Base-by-base conservation (phyloP, 1,284 basidiomycete species). In the Vanrija sp. region DNA sequence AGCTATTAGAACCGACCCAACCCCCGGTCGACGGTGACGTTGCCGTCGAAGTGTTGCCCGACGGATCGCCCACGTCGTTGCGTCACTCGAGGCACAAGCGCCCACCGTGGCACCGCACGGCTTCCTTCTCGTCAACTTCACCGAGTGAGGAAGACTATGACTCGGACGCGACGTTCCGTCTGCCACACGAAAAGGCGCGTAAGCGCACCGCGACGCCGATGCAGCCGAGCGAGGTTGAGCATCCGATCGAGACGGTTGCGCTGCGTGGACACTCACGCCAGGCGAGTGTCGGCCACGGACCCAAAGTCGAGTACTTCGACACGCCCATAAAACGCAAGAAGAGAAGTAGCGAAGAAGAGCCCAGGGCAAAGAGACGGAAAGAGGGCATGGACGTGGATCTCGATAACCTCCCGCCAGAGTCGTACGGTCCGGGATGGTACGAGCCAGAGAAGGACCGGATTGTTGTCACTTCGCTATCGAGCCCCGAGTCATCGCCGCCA, bases 381-480 rank as follows among this genome's bases (percentile, higher is more conserved):
- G 51, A 40, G 19, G 46, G 38, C 21, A 63, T 63, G 50, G 70
- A 71, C 47, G 49, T 65, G 38, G 68, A 71, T 28, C 65, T 65
- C 55, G 54, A 54, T 16, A 19, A 21, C 15, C 50, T 52, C 38
- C 55, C 51, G 4, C 38, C 46, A 12, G 45, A 34, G 14, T 34
- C 26, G 9, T 50, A 42, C 14, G 61, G 61, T 0, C 52, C 43
- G 1, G 57, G 60, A 15, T 75, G 72, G 69, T 64, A 73, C 53
- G 73, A 75, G 56, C 73, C 72, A 16, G 73, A 75, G 42, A 73
- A 72, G 56, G 73, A 75, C 59, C 65, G 72, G 15, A 73, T 75
- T 21, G 64, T 73, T 9, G 65, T 73, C 29, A 73, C 72, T 6
- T 65, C 67, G 2, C 59, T 74, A 0, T 67, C 65, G 5, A 61